phyloP scores from a whole-genome alignment of 495 filamentous ascomycete species.

The Pseudoneurospora amorphoporcata region DNA sequence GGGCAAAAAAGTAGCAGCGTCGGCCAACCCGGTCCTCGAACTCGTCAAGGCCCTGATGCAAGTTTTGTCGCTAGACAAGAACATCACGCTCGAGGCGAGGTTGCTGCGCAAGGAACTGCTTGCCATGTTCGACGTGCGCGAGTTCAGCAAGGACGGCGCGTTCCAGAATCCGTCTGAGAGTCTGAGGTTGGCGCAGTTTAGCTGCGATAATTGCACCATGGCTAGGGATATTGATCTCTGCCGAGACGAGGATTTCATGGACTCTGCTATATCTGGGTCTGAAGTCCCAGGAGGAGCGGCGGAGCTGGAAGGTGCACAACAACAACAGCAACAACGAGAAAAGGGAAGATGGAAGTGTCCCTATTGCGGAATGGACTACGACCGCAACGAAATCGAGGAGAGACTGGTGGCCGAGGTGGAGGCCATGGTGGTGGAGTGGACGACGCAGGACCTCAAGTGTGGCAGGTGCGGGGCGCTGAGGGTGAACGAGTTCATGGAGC shows the following conservation, averaged over 20 bases:
- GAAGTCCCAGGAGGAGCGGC: conserved; percentile 1
- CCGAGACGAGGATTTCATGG: conserved; percentile 76
- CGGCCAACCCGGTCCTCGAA: conserved; percentile 73
- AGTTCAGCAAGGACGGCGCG: conserved; percentile 77
- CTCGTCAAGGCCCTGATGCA: conserved; percentile 87
- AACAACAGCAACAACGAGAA: conserved; percentile 15
- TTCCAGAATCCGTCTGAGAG: conserved; percentile 79
- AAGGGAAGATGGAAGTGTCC: conserved; percentile 63
- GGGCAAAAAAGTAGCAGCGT: conserved; percentile 21
- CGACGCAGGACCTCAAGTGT: conserved; percentile 85
- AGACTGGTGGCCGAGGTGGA: conserved; percentile 68
- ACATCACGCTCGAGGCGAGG: conserved; percentile 74
- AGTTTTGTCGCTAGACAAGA: conserved; percentile 78
- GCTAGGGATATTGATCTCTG: conserved; percentile 86
- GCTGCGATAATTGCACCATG: conserved; percentile 80
- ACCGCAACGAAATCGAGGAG: conserved; percentile 73
- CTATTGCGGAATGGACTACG: conserved; percentile 66
- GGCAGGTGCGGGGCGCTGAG: conserved; percentile 52
- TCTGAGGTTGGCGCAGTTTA: conserved; percentile 61
- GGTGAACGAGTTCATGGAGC: conserved; percentile 91
- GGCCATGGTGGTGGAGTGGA: conserved; percentile 65
- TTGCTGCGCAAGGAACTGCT: conserved; percentile 82
- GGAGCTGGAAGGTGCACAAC: conserved; percentile 11
- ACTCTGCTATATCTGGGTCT: conserved; percentile 7
- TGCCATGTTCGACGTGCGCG: conserved; percentile 80